Evolutionary conservation across 352 stramenopile genomes (phyloP), one percentile per base, ranked within the genome.

Genomic region (Phytophthora fragariae): DNA sequence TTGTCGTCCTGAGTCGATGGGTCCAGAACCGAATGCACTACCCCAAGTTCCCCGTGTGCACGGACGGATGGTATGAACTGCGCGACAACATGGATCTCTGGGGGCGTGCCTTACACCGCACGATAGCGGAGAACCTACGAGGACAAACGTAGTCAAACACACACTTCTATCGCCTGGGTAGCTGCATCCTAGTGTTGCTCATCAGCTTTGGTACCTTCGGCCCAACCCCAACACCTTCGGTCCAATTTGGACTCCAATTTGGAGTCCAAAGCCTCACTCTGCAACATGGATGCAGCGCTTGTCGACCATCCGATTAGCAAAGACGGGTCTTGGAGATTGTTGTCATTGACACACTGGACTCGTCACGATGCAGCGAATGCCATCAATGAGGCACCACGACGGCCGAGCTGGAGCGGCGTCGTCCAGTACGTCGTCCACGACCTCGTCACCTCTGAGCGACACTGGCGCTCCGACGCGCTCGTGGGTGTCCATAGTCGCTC

Each of bases 11-110:
- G 0, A 77, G 57, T 7, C 57, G 65, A 14, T 83, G 76, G 76
- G 69, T 81, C 53, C 72, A 76, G 29, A 72, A 76, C 21, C 65
- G 67, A 56, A 73, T 79, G 65, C 76, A 83, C 53, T 77, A 75
- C 58, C 76, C 76, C 5, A 58, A 64, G 33, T 83, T 77, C 54
- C 56, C 59, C 7, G 62, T 81, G 11, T 70, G 61, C 14, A 68
- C 65, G 11, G 64, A 73, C 12, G 73, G 62, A 62, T 83, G 73
- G 76, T 65, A 76, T 3, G 73, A 81, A 27, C 62, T 81, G 0
- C 61, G 65, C 6, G 65, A 81, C 37, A 70, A 76, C 61, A 73
- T 79, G 65, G 76, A 83, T 50, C 57, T 78, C 19, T 82, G 76
- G 76, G 54, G 69, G 2, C 66, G 71, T 27, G 65, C 69, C 6